These are phyloP conservation scores for Botrytis sinoallii DNA, from an alignment of 2,329 filamentous ascomycete species.

Conservation along the genomic window DNA sequence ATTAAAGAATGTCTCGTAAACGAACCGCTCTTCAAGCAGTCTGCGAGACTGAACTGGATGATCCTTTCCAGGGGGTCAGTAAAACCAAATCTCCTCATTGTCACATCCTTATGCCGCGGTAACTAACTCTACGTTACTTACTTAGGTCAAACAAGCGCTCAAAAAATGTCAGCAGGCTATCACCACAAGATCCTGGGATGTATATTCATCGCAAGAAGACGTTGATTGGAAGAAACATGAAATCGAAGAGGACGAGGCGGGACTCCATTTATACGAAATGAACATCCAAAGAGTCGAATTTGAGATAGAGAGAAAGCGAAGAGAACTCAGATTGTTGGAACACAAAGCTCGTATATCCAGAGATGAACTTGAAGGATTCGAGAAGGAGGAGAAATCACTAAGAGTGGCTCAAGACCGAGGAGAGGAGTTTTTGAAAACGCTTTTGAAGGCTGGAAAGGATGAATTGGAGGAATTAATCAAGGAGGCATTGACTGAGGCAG, in stretches of 20 bases:
- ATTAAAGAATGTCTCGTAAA: background rate
- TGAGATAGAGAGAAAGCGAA: too few species aligned
- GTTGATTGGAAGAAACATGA: background rate
- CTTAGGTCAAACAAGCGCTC: background rate
- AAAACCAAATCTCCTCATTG: accelerated
- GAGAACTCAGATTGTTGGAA: too few species aligned
- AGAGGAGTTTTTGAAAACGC: background rate
- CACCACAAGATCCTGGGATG: background rate
- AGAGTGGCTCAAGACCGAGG: too few species aligned
- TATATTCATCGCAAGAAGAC: background rate
- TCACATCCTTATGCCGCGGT: accelerated
- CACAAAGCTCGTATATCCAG: background rate
- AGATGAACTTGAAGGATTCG: background rate
- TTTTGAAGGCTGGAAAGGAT: background rate
- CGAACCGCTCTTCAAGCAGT: background rate
- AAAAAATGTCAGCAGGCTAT: background rate
- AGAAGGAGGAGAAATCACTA: background rate
- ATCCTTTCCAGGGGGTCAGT: background rate
- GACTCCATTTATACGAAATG: too few species aligned
- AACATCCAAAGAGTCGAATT: background rate
- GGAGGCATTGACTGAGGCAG: background rate
- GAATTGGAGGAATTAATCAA: background rate
- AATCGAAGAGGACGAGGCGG: background rate
- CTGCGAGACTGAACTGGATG: background rate
- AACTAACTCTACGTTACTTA: background rate